A percentile compares a stretch with the other conserved stretches of the same genome.
Evolutionary conservation across 164 flowering plant species (phyloP).

Genomic region (Taxillus chinensis): DNA sequence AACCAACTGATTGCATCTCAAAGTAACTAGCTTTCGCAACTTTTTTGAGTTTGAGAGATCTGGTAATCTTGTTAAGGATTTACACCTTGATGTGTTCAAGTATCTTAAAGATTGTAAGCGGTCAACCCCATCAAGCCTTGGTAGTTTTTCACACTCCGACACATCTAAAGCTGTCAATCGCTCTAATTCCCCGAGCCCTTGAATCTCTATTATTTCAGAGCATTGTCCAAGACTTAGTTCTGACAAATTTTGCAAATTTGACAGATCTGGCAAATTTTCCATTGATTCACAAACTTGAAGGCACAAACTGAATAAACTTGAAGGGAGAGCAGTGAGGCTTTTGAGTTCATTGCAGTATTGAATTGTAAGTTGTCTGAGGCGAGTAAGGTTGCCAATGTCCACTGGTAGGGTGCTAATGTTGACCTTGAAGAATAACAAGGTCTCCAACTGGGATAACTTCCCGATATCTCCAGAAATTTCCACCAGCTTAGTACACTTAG

Average conservation of each 20-base stretch:
- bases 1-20: not conserved
- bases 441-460: not conserved
- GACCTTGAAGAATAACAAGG: not conserved
- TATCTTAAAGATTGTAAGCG: not conserved
- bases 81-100: not conserved
- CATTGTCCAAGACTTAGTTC: not conserved
- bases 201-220: not conserved
- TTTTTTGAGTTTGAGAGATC: not conserved
- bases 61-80: not conserved
- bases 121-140: not conserved
- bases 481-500: not conserved
- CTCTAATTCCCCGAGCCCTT: not conserved
- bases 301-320: not conserved
- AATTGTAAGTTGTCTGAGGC: not conserved
- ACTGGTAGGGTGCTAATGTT: not conserved
- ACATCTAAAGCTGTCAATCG: not conserved
- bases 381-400: not conserved
- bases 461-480: not conserved
- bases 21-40: not conserved
- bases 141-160: slow-evolving; percentile 1
- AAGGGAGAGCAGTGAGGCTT: not conserved
- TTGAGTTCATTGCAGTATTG: not conserved
- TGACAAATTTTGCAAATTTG: not conserved
- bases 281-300: slow-evolving; percentile 2
- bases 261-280: not conserved